Evolutionary conservation across 2,329 filamentous ascomycete genomes (phyloP), one percentile per base, ranked within the genome.

Genomic region (Davidsoniella australis): DNA sequence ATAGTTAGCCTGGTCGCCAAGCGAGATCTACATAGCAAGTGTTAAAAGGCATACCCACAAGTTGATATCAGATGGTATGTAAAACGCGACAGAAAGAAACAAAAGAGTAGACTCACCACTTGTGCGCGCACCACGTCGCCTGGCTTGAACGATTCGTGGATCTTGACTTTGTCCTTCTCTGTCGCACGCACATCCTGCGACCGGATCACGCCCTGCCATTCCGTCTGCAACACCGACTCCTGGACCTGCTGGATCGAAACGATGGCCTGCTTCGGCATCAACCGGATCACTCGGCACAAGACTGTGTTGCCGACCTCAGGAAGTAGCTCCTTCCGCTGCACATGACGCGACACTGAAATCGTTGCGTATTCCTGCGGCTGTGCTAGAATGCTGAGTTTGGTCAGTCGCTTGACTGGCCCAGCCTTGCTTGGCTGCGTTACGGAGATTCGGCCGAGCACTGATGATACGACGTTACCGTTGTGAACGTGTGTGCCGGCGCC

Each of bases 1-100:
- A 63, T 96, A 98, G 59, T 85, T 94, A 46, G 83, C 79, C 66
- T 96, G 88, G 61, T 98, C 91, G 37, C 91, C 91, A 12, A 96
- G 66, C 6, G 84, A 91, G 52, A 94, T 91, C 79, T 82, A 45
- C 8, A 52, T 9, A 10, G 24, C 48, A 46, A 12, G 29, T 23
- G 18, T 53, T 45, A 49, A 26, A 41, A 12, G 41, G 36, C 16
- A 46, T 51, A 9, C 41, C 20, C 51, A n/a, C 12, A 24, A 48
- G 26, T 16, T 4, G 20, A n/a, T 9, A 41, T 18, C 26, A 33
- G 10, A 33, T 33, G 26, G 12, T 12, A 33, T 9, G 29, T 33
- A 12, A 12, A 33, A 12, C 29, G 12, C 3, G 29, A 33, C 2
- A 33, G 29, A 33, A 18, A 33, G 29, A 33, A 18, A 36, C 2